phyloP scores from a whole-genome alignment of 306 rosid genomes.

The Astragalus glycyphyllos region DNA sequence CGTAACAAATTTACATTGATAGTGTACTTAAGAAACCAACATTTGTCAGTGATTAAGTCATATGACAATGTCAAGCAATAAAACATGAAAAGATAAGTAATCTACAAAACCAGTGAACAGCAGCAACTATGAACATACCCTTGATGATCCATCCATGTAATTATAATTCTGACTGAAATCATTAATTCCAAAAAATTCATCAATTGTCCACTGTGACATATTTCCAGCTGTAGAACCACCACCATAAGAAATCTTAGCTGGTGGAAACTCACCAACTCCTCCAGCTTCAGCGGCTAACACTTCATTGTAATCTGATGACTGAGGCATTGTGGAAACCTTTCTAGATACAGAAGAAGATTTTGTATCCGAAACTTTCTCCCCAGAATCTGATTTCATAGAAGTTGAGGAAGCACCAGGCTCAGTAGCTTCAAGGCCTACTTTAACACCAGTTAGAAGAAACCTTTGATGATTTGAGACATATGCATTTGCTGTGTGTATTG shows the following conservation, averaged over 20 bases:
- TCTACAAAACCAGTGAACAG: neutral
- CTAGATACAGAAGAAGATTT: conserved; percentile 48
- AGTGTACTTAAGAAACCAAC: neutral
- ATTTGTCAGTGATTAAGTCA: no score
- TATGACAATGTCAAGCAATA: neutral
- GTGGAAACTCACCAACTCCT: conserved; percentile 56
- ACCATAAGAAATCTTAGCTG: conserved; percentile 50
- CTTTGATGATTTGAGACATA: conserved; percentile 69
- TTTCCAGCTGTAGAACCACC: conserved; percentile 73
- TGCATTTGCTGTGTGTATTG: conserved; percentile 68
- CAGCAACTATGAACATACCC: conserved; percentile 60
- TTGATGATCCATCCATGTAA: conserved; percentile 78
- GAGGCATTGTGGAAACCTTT: conserved; percentile 47
- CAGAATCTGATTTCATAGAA: conserved; percentile 51
- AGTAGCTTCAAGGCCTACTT: conserved; percentile 70
- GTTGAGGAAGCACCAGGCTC: conserved; percentile 55
- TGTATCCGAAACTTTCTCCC: conserved; percentile 53
- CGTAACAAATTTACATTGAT: neutral
- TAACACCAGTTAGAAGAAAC: conserved; percentile 79
- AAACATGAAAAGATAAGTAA: neutral
- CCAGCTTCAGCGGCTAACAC: conserved; percentile 47
- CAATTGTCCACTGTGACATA: conserved; percentile 72
- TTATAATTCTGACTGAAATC: conserved; percentile 68
- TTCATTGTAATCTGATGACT: conserved; percentile 51
- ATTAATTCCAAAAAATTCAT: conserved; percentile 67